Base-by-base conservation (phyloP, 768 basidiomycete species). In the Tubosaeta sp. region DNA sequence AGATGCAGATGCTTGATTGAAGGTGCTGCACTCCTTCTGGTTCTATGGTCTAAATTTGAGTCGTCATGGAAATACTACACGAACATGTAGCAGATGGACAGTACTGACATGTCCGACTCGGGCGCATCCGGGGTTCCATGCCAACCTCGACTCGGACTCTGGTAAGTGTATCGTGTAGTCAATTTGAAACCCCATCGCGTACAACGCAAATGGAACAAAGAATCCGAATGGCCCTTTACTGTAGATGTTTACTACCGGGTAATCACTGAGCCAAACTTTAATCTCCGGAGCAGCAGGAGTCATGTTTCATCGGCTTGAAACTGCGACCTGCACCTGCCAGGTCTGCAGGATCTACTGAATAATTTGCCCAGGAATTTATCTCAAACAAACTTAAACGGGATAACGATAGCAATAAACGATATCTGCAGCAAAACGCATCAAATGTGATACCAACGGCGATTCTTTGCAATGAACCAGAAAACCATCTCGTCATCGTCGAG, bases 391-490 rank as follows among this genome's bases (percentile, higher is more conserved):
- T 0, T 8, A 27, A 16, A 55, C 8, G 43, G 10, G 32, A 64
- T 63, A 65, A 63, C 48, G 47, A 65, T 64, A 64, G 25, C 39
- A 45, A 29, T n/a, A 45, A 50, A 12, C n/a, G 16, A 43, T 4
- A 13, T 35, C 37, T 9, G 26, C 17, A 10, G 9, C 12, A 29
- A 52, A 32, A 31, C 16, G 10, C 8, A 9, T 64, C 45, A 85
- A 52, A 79, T 68, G 54, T 82, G 78, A 73, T 86, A 91, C 88
- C 88, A 90, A 47, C 76, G 79, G 53, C 75, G 78, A 33, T 71
- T 68, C 3, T 74, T 72, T 1, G 76, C 74, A 33, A 83, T 66
- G 58, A 85, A 81, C 81, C 85, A 86, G 56, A 77, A 82, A 13
- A 75, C 72, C 33, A 54, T 58, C 58, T 86, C 82, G 11, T 68